phyloP scores from a whole-genome alignment of 805 yeast species.

The Debaryomyces maramus region DNA sequence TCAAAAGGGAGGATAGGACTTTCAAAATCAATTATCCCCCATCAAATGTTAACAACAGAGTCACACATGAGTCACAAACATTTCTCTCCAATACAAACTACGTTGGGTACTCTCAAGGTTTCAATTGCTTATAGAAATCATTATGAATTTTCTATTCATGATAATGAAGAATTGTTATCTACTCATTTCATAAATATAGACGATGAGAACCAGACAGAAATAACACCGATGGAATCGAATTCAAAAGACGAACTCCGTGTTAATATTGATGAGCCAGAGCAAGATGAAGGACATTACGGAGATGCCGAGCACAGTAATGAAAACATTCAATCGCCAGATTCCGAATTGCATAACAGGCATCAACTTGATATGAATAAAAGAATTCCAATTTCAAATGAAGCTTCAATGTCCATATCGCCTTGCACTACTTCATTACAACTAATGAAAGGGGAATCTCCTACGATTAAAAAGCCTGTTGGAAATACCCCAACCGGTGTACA shows the following conservation, averaged over 20 bases:
- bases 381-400: constrained; percentile 10
- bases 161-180: constrained; percentile 63
- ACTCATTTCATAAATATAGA: constrained; percentile 50
- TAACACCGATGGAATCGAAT: not conserved
- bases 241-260: not conserved
- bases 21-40: constrained; percentile 61
- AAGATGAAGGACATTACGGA: not conserved
- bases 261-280: not conserved
- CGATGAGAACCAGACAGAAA: constrained; percentile 28
- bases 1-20: constrained; percentile 86
- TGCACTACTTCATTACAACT: constrained; percentile 16
- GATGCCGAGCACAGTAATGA: not conserved
- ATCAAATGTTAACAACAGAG: constrained; percentile 31
- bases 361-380: constrained; percentile 10
- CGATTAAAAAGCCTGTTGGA: not conserved
- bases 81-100: constrained; percentile 71
- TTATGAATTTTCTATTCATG: constrained; percentile 64
- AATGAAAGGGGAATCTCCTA: constrained; percentile 13
- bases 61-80: constrained; percentile 61
- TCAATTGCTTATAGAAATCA: constrained; percentile 80
- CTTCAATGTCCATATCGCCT: constrained; percentile 28
- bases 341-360: constrained; percentile 3
- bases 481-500: constrained; percentile 13
- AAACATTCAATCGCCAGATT: constrained; percentile 1
- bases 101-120: constrained; percentile 68